A percentile compares a stretch with the other conserved stretches of the same genome.
These are phyloP conservation scores for Arthrobotrys entomopaga DNA, from an alignment of 2,329 filamentous ascomycete species.

Conservation along the genomic window DNA sequence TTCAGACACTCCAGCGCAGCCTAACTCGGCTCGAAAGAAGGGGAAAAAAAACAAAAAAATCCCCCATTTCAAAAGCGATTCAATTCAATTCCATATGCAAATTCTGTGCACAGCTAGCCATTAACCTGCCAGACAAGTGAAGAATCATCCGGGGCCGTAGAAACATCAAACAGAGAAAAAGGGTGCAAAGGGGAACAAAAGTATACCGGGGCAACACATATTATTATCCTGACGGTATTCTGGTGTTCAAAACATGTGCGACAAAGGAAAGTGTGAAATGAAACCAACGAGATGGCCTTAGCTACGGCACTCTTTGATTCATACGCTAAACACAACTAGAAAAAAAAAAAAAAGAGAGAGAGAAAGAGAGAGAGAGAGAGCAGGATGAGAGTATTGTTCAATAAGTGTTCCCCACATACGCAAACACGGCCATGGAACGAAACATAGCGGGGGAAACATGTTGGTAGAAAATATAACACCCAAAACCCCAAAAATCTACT, in stretches of 20 bases:
- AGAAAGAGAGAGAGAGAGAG: slow-evolving; percentile 7
- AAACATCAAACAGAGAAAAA: slow-evolving; percentile 28
- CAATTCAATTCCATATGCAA: slow-evolving; percentile 54
- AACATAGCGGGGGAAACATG: neutral
- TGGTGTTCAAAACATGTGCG: slow-evolving; percentile 2
- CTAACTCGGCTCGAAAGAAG: too few species aligned
- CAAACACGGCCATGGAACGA: slow-evolving; percentile 25
- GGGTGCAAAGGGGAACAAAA: slow-evolving; percentile 1
- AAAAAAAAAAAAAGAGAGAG: slow-evolving; percentile 25
- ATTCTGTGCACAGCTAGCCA: slow-evolving; percentile 51
- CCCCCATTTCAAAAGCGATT: slow-evolving; percentile 10
- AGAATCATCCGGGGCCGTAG: slow-evolving; percentile 27
- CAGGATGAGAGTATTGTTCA: too few species aligned
- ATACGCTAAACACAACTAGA: slow-evolving; percentile 40
- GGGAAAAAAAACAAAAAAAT: too few species aligned
- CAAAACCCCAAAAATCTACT: slow-evolving; percentile 69
- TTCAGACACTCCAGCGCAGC: too few species aligned
- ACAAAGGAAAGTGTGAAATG: slow-evolving; percentile 45
- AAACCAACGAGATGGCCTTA: slow-evolving; percentile 34
- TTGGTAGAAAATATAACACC: slow-evolving; percentile 3
- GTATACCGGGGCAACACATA: slow-evolving; percentile 13
- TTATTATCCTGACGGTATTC: slow-evolving; percentile 45
- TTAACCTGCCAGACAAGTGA: slow-evolving; percentile 29
- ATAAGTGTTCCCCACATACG: slow-evolving; percentile 30
- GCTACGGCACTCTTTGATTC: slow-evolving; percentile 40